Evolutionary conservation across 768 basidiomycete genomes (phyloP).

Genomic region (Rhodotorula taiwanensis): DNA sequence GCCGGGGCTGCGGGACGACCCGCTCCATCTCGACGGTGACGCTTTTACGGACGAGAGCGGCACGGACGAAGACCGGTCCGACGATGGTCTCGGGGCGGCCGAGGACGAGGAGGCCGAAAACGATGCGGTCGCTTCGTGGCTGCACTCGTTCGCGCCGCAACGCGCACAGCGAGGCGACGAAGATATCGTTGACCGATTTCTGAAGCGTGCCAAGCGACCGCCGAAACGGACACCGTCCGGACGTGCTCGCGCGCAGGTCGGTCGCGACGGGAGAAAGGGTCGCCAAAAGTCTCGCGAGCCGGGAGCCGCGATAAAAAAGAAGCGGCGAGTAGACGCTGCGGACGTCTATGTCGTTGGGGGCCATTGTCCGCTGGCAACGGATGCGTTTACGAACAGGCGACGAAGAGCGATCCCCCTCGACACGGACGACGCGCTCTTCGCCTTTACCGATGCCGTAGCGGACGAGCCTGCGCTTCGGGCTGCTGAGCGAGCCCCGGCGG

Average conservation of each 20-base stretch:
- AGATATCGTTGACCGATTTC: slow-evolving; percentile 37
- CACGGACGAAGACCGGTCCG: slow-evolving; percentile 6
- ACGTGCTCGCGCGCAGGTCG: not conserved
- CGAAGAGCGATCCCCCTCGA: slow-evolving; percentile 16
- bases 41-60: slow-evolving; percentile 24
- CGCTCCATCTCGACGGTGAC: slow-evolving; percentile 25
- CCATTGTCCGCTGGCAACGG: not conserved
- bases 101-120: slow-evolving; percentile 13
- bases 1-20: slow-evolving; percentile 10
- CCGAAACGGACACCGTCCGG: not conserved
- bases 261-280: too few relatives aligned
- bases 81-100: slow-evolving; percentile 1
- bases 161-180: not conserved
- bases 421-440: slow-evolving; percentile 25
- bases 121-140: slow-evolving; percentile 32
- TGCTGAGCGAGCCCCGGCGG: not conserved
- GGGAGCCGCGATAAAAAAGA: not conserved
- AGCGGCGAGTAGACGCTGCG: not conserved
- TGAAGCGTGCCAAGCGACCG: slow-evolving; percentile 15
- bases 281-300: too few relatives aligned
- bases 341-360: slow-evolving; percentile 1
- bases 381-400: not conserved
- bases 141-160: slow-evolving; percentile 24
- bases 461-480: not conserved
- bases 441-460: not conserved